Conservation (phyloP, 192 early-diverging fungal genomes). For the Glomus cerebriforme region DNA sequence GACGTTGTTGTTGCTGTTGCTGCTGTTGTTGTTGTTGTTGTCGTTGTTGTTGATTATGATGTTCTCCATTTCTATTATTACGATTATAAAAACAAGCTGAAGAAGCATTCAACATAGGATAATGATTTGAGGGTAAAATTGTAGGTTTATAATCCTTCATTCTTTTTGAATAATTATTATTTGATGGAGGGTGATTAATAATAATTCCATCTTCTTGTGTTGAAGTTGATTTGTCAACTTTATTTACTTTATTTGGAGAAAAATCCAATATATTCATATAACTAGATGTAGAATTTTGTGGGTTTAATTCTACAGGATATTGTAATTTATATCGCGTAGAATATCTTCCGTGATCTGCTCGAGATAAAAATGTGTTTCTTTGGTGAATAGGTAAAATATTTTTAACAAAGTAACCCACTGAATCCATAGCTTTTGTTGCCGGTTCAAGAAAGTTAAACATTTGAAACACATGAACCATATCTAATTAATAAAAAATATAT, state of each 20-base stretch:
- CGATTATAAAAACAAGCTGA: no score
- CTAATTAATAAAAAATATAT: neutral
- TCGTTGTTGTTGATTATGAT: neutral
- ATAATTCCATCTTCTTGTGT: conserved; percentile 20
- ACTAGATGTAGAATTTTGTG: no score
- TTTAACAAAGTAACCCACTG: conserved; percentile 26
- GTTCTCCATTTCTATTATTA: neutral
- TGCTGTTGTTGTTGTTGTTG: neutral
- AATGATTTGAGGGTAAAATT: no score
- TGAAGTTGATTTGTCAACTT: conserved; percentile 23
- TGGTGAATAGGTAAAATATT: conserved; percentile 25
- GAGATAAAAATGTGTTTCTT: neutral
- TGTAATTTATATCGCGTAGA: neutral
- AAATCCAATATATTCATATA: neutral
- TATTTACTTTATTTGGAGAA: neutral
- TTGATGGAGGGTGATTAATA: neutral
- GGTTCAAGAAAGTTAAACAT: conserved; percentile 24
- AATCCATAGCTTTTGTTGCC: conserved; percentile 21
- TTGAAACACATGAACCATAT: conserved; percentile 33
- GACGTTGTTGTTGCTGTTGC: neutral
- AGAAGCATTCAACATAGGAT: no score
- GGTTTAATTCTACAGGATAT: neutral
- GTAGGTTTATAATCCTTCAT: neutral
- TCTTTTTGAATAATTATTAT: neutral
- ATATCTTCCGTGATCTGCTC: neutral